Evolutionary conservation across 192 early-diverging fungal genomes (phyloP).

Genomic region (Rhizoclosmatium sp.): DNA sequence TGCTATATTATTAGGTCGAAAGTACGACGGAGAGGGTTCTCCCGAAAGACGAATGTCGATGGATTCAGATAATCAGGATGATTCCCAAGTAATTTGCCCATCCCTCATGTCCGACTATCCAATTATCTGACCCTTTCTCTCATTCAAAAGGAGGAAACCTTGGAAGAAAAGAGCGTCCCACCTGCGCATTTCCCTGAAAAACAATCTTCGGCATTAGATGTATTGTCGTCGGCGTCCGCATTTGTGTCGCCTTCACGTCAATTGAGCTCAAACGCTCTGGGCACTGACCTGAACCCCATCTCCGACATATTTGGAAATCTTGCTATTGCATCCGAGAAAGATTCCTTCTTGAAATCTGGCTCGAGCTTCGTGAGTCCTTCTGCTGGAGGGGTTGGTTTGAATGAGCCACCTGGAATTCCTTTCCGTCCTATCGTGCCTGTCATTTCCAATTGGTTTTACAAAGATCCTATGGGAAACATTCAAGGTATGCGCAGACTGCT

Average conservation of each 20-base stretch:
- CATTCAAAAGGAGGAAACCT: background rate
- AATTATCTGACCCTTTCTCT: background rate
- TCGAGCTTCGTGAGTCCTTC: background rate
- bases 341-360: background rate
- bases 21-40: background rate
- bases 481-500: slow-evolving; percentile 57
- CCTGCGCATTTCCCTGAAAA: background rate
- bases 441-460: slow-evolving; percentile 76
- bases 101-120: background rate
- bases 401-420: background rate
- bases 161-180: background rate
- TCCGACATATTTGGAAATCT: background rate
- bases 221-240: background rate
- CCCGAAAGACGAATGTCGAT: slow-evolving; percentile 6
- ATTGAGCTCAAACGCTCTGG: background rate
- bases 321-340: background rate
- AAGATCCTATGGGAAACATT: slow-evolving; percentile 82
- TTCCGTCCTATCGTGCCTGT: background rate
- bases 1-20: slow-evolving; percentile 1
- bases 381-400: background rate
- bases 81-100: background rate
- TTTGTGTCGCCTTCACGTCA: background rate
- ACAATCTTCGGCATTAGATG: background rate
- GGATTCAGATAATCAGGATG: background rate
- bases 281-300: background rate